phyloP scores from a whole-genome alignment of 2,329 filamentous ascomycete species.

The Calonectria multiphialidica region DNA sequence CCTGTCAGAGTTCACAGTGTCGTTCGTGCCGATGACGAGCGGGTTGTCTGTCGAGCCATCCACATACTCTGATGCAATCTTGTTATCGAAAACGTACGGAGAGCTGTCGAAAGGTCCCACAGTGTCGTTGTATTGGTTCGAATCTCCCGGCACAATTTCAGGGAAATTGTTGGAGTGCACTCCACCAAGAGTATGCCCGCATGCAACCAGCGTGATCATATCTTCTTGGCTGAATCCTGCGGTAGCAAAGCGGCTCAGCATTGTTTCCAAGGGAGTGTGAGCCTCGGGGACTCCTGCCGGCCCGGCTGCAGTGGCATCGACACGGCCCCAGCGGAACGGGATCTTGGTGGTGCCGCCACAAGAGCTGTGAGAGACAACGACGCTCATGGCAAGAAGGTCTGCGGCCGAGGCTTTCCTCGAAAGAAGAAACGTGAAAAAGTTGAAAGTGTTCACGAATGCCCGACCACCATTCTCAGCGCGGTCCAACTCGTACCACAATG shows the following conservation, averaged over 20 bases:
- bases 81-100: constrained; percentile 56
- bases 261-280: constrained; percentile 41
- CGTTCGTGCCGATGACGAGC: constrained; percentile 54
- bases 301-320: constrained; percentile 47
- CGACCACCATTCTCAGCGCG: constrained; percentile 37
- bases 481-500: constrained; percentile 40
- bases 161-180: constrained; percentile 59
- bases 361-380: constrained; percentile 53
- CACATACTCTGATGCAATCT: constrained; percentile 57
- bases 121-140: constrained; percentile 39
- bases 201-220: constrained; percentile 52
- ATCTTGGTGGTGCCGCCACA: constrained; percentile 46
- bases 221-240: constrained; percentile 48
- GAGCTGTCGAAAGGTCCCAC: constrained; percentile 50
- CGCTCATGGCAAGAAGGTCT: constrained; percentile 49
- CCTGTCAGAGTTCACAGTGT: constrained; percentile 55
- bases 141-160: constrained; percentile 46
- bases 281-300: constrained; percentile 48
- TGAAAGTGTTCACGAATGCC: constrained; percentile 43
- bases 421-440: constrained; percentile 46
- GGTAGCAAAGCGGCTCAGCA: constrained; percentile 44
- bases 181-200: constrained; percentile 53
- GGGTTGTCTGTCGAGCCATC: constrained; percentile 56
- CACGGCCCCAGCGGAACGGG: constrained; percentile 45
- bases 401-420: constrained; percentile 30